A percentile compares a stretch with the other conserved stretches of the same genome.
Evolutionary conservation across 2,329 filamentous ascomycete genomes (phyloP).

Genomic region (Parafenestella ontariensis): DNA sequence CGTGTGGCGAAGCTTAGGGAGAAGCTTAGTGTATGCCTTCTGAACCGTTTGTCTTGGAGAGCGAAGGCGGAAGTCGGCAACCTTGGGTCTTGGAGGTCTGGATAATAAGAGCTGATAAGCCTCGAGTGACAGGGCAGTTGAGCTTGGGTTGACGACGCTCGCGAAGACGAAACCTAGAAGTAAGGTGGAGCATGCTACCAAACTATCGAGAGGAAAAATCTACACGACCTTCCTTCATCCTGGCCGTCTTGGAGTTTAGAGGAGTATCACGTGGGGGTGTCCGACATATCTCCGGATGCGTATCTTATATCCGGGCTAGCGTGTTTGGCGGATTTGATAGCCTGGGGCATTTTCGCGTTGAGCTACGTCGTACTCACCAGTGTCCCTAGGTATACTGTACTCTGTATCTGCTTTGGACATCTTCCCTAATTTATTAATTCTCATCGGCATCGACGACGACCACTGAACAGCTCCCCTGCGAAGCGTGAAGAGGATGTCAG

Average conservation of each 20-base stretch:
- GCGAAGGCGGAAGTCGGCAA: conserved; percentile 23
- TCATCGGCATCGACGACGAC: background rate
- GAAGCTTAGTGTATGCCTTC: background rate
- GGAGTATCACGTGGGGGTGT: too few species aligned
- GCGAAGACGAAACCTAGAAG: background rate
- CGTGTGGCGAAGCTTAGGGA: background rate
- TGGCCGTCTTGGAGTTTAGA: background rate
- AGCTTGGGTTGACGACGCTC: conserved; percentile 21
- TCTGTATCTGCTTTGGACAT: background rate
- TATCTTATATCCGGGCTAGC: background rate
- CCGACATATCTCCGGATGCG: too few species aligned
- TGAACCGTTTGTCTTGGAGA: background rate
- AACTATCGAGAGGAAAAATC: background rate
- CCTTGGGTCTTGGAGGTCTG: conserved; percentile 11
- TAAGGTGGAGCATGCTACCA: background rate
- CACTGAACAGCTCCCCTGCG: background rate
- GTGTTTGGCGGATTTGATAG: background rate
- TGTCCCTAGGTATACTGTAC: too few species aligned
- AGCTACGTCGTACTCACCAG: background rate
- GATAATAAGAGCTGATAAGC: background rate
- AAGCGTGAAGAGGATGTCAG: background rate
- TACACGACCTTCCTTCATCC: background rate
- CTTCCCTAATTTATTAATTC: background rate
- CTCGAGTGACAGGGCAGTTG: background rate
- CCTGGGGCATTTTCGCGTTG: background rate